phyloP scores from a whole-genome alignment of 176 grass and related monocot species.

The Dendrocalamus sinicus region DNA sequence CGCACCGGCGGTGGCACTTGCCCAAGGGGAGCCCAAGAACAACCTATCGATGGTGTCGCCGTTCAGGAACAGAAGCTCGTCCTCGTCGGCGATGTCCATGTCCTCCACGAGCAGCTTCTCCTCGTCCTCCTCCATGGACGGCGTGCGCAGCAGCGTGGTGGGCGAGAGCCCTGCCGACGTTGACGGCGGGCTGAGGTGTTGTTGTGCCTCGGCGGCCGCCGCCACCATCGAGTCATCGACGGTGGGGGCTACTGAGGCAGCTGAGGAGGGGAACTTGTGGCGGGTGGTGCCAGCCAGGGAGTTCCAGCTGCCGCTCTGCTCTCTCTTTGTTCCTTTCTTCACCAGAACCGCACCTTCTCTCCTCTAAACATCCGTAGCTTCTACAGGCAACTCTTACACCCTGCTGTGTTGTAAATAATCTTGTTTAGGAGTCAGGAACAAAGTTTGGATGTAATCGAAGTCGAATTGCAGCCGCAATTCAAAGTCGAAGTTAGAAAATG shows the following conservation, averaged over 20 bases:
- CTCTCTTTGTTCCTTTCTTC: too few species aligned
- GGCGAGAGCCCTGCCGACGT: slow-evolving; percentile 49
- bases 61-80: slow-evolving; percentile 74
- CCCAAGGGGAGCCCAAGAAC: slow-evolving; percentile 27
- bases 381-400: too few species aligned
- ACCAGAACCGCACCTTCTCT: too few species aligned
- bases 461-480: too few species aligned
- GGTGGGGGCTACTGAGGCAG: slow-evolving; percentile 16
- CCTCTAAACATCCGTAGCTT: too few species aligned
- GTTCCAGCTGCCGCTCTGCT: slow-evolving; percentile 15
- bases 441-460: too few species aligned
- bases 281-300: slow-evolving; percentile 79
- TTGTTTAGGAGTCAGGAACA: too few species aligned
- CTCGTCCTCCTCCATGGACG: slow-evolving; percentile 53
- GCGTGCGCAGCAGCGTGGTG: slow-evolving; percentile 49
- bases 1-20: not conserved
- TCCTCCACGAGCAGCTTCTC: slow-evolving; percentile 75
- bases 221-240: not conserved
- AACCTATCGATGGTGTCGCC: slow-evolving; percentile 37
- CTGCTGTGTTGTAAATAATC: too few species aligned
- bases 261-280: not conserved
- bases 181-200: slow-evolving; percentile 10
- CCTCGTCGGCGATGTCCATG: slow-evolving; percentile 78
- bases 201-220: not conserved
- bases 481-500: too few species aligned